Percentiles rank a stretch among this genome's conserved stretches.
phyloP scores from a whole-genome alignment of 23 red algal species.

The Chondrus crispus region DNA sequence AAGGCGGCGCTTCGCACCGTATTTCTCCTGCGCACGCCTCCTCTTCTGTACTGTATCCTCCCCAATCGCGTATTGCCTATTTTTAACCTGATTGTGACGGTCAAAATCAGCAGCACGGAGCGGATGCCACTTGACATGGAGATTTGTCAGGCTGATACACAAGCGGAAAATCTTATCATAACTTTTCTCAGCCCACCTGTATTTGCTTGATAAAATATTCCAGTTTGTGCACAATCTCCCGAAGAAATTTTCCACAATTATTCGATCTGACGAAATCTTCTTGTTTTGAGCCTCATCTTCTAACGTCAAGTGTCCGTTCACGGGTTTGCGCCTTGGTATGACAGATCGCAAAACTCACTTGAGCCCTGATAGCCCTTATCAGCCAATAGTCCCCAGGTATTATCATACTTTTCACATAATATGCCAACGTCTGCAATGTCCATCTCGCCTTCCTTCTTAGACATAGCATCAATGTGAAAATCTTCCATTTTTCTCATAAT shows the following conservation, averaged over 20 bases:
- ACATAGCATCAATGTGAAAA: not conserved
- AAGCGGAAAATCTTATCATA: not conserved
- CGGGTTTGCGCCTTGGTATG: not conserved
- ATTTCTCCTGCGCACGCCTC: not conserved
- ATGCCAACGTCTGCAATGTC: not conserved
- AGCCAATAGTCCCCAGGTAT: not conserved
- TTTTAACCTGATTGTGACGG: not conserved
- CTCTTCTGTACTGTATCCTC: not conserved
- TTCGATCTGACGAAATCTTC: not conserved
- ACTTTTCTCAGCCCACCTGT: not conserved
- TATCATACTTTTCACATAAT: not conserved
- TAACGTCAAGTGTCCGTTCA: not conserved
- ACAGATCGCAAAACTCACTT: not conserved
- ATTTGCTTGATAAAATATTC: not conserved
- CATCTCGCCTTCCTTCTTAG: not conserved
- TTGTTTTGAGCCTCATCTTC: not conserved
- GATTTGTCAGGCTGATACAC: not conserved
- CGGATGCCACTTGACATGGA: not conserved
- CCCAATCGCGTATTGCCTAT: not conserved
- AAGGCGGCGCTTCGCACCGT: not conserved
- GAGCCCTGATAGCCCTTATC: slow-evolving; percentile 18
- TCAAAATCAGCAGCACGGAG: not conserved
- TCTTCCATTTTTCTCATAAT: not conserved
- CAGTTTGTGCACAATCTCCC: not conserved
- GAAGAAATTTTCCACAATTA: slow-evolving; percentile 25